Conservation (phyloP, 176 grass and related monocot genomes). For the Avena eriantha region DNA sequence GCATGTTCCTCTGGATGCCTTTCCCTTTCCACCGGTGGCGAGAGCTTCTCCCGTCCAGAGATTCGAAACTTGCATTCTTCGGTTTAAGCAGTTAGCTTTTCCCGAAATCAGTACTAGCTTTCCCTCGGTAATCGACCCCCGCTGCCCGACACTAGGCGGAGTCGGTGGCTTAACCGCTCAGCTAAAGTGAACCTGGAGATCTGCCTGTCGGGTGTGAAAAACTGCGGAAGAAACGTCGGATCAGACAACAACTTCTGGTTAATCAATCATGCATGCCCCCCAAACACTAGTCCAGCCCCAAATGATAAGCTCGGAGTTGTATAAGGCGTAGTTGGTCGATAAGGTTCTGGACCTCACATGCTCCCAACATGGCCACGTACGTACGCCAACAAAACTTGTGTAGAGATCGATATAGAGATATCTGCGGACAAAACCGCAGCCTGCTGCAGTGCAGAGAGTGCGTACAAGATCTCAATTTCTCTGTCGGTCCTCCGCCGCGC, state of each 20-base stretch:
- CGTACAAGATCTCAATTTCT: conserved; percentile 35
- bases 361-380: conserved; percentile 39
- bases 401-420: background rate
- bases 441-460: background rate
- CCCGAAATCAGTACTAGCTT: background rate
- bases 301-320: conserved; percentile 10
- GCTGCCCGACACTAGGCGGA: no score
- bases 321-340: background rate
- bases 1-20: conserved; percentile 40
- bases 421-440: conserved; percentile 33
- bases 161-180: background rate
- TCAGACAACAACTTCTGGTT: conserved; percentile 19
- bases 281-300: conserved; percentile 12
- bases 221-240: background rate
- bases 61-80: conserved; percentile 51
- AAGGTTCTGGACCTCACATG: conserved; percentile 26
- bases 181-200: background rate
- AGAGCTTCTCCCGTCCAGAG: conserved; percentile 10
- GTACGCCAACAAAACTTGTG: background rate
- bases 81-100: background rate
- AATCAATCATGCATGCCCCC: conserved; percentile 5
- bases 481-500: background rate
- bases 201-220: background rate
- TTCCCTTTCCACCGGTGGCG: conserved; percentile 34
- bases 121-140: conserved; percentile 1